Conservation (phyloP, 1,284 basidiomycete species). For the Cyathus pygmaeus region DNA sequence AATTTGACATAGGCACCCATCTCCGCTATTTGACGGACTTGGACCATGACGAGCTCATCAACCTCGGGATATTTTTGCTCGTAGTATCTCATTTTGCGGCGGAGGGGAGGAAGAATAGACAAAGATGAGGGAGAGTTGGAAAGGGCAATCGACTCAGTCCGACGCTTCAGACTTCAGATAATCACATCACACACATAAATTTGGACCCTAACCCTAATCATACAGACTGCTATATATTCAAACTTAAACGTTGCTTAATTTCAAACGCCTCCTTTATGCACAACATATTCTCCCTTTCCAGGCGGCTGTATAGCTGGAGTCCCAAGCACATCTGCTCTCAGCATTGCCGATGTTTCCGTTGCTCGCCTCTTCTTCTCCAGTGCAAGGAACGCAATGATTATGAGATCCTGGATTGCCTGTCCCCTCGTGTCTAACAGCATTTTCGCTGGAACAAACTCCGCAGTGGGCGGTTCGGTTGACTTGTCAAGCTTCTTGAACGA, state of each 20-base stretch:
- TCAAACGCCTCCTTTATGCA: too few relatives aligned
- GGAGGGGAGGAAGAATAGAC: background rate
- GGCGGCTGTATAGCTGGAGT: background rate
- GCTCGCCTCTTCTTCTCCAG: slow-evolving; percentile 47
- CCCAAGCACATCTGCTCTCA: slow-evolving; percentile 13
- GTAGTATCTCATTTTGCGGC: slow-evolving; percentile 77
- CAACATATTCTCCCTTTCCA: too few relatives aligned
- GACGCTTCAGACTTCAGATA: background rate
- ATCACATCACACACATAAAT: background rate
- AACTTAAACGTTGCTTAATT: too few relatives aligned
- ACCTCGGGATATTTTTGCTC: slow-evolving; percentile 87
- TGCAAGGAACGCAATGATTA: slow-evolving; percentile 52
- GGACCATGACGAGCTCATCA: slow-evolving; percentile 98
- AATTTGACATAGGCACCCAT: slow-evolving; percentile 99
- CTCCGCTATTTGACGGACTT: slow-evolving; percentile 98
- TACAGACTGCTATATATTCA: background rate
- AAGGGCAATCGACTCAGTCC: too few relatives aligned
- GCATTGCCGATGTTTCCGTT: slow-evolving; percentile 23
- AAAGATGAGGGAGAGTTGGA: too few relatives aligned
- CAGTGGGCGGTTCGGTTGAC: slow-evolving; percentile 20
- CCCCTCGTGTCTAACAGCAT: slow-evolving; percentile 46
- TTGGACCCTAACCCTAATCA: slow-evolving; percentile 1
- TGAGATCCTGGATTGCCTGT: slow-evolving; percentile 45
- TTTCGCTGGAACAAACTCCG: slow-evolving; percentile 23
- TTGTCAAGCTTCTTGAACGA: slow-evolving; percentile 30